These are phyloP conservation scores for Gossypium schwendimanii DNA, from an alignment of 441 rosid species.

Conservation along the genomic window DNA sequence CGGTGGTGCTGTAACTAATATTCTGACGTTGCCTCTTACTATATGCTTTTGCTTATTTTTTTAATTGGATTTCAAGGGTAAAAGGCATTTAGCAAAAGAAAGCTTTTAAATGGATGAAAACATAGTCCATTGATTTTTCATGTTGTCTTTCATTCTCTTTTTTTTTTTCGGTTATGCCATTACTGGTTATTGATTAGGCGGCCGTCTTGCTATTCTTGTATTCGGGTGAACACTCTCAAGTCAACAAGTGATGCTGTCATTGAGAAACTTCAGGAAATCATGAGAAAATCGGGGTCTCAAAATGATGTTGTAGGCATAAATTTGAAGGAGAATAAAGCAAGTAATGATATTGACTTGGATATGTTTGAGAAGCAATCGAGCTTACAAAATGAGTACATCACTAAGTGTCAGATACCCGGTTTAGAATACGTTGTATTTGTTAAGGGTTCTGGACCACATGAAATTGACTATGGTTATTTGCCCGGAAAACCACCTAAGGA, in stretches of 20 bases:
- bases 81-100: background rate
- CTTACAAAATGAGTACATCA: slow-evolving; percentile 22
- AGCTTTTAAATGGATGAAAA: background rate
- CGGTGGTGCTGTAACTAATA: background rate
- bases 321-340: slow-evolving; percentile 21
- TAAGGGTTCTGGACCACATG: slow-evolving; percentile 82
- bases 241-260: slow-evolving; percentile 61
- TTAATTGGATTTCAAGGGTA: background rate
- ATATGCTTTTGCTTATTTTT: background rate
- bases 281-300: slow-evolving; percentile 29
- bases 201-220: slow-evolving; percentile 80
- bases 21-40: background rate
- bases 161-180: background rate
- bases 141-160: background rate
- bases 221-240: slow-evolving; percentile 75
- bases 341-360: slow-evolving; percentile 5
- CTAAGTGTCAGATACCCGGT: slow-evolving; percentile 68
- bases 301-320: slow-evolving; percentile 18
- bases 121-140: background rate
- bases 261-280: slow-evolving; percentile 48
- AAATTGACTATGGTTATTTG: slow-evolving; percentile 48
- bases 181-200: slow-evolving; percentile 36
- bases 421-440: slow-evolving; percentile 79
- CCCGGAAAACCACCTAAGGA: slow-evolving; percentile 62
- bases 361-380: slow-evolving; percentile 3